These are phyloP conservation scores for Paspalum notatum DNA, from an alignment of 176 grass and related monocot genomes.

Conservation along the genomic window DNA sequence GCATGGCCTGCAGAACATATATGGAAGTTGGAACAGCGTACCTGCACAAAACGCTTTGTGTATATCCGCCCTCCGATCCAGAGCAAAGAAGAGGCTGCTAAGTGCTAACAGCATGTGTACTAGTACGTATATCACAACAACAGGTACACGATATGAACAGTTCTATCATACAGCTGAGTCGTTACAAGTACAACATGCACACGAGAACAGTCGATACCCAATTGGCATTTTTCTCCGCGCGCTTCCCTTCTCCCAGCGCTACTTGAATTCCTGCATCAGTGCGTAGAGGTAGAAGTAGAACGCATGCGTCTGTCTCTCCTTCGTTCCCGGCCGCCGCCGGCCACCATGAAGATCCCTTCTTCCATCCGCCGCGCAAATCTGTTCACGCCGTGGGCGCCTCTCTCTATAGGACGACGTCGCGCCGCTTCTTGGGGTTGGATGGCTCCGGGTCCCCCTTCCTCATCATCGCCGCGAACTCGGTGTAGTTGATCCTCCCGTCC, in stretches of 20 bases:
- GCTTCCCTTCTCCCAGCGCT: background rate
- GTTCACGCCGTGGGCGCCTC: background rate
- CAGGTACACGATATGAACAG: background rate
- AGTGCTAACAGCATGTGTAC: too few relatives aligned
- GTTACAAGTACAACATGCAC: background rate
- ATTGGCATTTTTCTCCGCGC: background rate
- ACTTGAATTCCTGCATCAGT: background rate
- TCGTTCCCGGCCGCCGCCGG: background rate
- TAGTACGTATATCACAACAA: background rate
- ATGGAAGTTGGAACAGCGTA: too few relatives aligned
- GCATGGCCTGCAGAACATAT: too few relatives aligned
- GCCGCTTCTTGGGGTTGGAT: slow-evolving; percentile 70
- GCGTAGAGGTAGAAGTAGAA: background rate
- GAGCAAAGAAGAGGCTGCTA: too few relatives aligned
- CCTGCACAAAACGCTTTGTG: too few relatives aligned
- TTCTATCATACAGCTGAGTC: slow-evolving; percentile 23
- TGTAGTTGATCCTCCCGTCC: slow-evolving; percentile 91
- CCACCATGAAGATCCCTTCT: background rate
- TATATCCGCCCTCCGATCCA: too few relatives aligned
- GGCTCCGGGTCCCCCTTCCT: slow-evolving; percentile 73
- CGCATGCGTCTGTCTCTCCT: background rate
- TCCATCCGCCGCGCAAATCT: background rate
- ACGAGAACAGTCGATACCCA: background rate
- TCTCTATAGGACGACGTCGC: slow-evolving; percentile 67
- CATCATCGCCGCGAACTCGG: slow-evolving; percentile 85